Evolutionary conservation across 2,329 filamentous ascomycete genomes (phyloP).

Genomic region (Thermomyces lanuginosus): DNA sequence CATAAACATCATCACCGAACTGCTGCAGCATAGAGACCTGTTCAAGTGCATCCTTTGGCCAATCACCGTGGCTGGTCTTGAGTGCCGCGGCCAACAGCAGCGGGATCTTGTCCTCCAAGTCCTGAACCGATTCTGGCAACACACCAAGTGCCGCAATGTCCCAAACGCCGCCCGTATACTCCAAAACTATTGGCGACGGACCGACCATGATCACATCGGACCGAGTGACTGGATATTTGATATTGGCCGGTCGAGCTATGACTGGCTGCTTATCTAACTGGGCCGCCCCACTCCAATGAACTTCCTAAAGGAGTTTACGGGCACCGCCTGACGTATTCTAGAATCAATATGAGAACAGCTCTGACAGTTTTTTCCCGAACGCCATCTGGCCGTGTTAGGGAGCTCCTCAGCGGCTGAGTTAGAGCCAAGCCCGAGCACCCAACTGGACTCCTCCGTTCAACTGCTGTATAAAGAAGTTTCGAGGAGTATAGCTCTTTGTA

Average conservation of each 20-base stretch:
- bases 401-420: too few species aligned
- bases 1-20: slow-evolving; percentile 10
- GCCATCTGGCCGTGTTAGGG: too few species aligned
- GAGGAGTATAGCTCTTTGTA: too few species aligned
- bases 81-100: slow-evolving; percentile 12
- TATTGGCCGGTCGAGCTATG: slow-evolving; percentile 13
- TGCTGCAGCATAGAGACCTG: slow-evolving; percentile 12
- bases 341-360: too few species aligned
- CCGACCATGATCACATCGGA: slow-evolving; percentile 1
- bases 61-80: slow-evolving; percentile 18
- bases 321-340: too few species aligned
- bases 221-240: slow-evolving; percentile 15
- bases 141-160: slow-evolving; percentile 18
- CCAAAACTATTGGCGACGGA: slow-evolving; percentile 12
- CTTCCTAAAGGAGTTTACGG: too few species aligned
- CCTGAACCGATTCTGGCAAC: slow-evolving; percentile 15
- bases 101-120: slow-evolving; percentile 11
- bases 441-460: too few species aligned
- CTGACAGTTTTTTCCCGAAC: too few species aligned
- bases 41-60: slow-evolving; percentile 23
- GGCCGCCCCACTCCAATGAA: slow-evolving; percentile 12
- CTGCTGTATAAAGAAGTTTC: too few species aligned
- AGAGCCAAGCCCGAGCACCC: too few species aligned
- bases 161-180: slow-evolving; percentile 17
- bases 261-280: slow-evolving; percentile 20